Evolutionary conservation across 192 early-diverging fungal species (phyloP).

Genomic region (Spizellomyces sp.): DNA sequence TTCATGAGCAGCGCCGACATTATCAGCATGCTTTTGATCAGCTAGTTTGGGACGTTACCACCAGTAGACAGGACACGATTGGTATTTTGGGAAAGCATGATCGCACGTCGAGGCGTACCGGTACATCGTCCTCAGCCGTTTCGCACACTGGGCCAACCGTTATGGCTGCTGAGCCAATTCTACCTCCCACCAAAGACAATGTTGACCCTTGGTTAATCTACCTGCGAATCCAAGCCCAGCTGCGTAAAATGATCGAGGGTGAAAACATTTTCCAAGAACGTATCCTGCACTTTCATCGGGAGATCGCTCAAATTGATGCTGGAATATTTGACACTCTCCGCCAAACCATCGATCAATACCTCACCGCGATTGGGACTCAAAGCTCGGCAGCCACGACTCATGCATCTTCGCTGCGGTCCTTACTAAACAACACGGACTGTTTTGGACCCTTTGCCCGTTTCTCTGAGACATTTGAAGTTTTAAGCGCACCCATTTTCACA

Average conservation of each 20-base stretch:
- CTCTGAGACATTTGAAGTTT: neutral
- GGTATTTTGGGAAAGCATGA: neutral
- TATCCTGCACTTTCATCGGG: neutral
- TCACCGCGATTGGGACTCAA: neutral
- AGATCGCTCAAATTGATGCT: slow-evolving; percentile 1
- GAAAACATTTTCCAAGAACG: slow-evolving; percentile 14
- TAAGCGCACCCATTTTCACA: neutral
- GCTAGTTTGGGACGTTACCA: neutral
- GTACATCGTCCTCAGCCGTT: neutral
- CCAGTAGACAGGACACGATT: neutral
- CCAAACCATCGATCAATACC: neutral
- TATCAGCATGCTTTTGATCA: neutral
- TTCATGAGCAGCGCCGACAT: neutral
- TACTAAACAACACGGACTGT: neutral
- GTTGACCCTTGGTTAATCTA: slow-evolving; percentile 10
- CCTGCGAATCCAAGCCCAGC: neutral
- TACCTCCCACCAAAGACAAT: neutral
- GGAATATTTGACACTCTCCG: slow-evolving; percentile 3
- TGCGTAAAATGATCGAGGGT: slow-evolving; percentile 3
- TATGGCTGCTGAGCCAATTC: neutral
- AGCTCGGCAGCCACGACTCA: neutral
- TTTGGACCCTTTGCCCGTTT: slow-evolving; percentile 2
- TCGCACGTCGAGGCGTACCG: neutral
- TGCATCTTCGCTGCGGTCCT: neutral
- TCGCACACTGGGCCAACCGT: neutral